phyloP scores from a whole-genome alignment of 495 filamentous ascomycete genomes.

The Penicillium ochrochloron region DNA sequence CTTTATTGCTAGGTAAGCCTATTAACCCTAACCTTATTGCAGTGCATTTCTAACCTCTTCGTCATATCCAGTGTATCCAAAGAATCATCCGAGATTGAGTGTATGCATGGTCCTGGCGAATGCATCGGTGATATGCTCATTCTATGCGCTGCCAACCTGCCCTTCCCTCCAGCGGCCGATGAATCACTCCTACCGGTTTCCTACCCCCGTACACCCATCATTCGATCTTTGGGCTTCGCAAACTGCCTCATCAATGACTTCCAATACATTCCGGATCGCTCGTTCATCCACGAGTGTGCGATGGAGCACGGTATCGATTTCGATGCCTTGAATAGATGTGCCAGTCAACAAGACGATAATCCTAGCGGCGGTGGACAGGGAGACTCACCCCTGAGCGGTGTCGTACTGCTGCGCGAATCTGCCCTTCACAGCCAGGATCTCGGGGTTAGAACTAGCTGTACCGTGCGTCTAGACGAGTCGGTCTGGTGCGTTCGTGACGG shows the following conservation, averaged over 20 bases:
- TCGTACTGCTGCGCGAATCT: slow-evolving; percentile 75
- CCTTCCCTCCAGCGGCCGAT: slow-evolving; percentile 37
- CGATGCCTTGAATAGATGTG: slow-evolving; percentile 77
- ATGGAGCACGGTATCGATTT: slow-evolving; percentile 89
- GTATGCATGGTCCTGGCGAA: slow-evolving; percentile 87
- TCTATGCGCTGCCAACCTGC: slow-evolving; percentile 80
- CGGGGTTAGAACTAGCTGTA: slow-evolving; percentile 83
- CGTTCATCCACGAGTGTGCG: slow-evolving; percentile 80
- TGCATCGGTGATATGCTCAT: slow-evolving; percentile 95
- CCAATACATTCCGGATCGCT: slow-evolving; percentile 69
- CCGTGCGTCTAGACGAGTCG: slow-evolving; percentile 76
- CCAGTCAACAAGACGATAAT: slow-evolving; percentile 52
- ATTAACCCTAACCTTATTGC: background rate
- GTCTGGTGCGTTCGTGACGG: slow-evolving; percentile 84
- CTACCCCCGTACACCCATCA: slow-evolving; percentile 64
- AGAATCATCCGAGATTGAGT: slow-evolving; percentile 52
- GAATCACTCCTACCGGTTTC: slow-evolving; percentile 31
- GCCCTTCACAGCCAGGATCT: slow-evolving; percentile 69
- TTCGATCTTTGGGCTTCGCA: slow-evolving; percentile 86
- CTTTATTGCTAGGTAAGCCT: slow-evolving; percentile 78
- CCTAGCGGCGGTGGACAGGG: slow-evolving; percentile 63
- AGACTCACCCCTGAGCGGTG: slow-evolving; percentile 47
- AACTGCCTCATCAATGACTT: slow-evolving; percentile 83
- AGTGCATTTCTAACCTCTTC: background rate
- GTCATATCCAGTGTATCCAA: slow-evolving; percentile 38